Percentiles rank a stretch among this genome's conserved stretches.
These are phyloP conservation scores for Dipteronia dyeriana DNA, from an alignment of 345 rosid species.

Conservation along the genomic window DNA sequence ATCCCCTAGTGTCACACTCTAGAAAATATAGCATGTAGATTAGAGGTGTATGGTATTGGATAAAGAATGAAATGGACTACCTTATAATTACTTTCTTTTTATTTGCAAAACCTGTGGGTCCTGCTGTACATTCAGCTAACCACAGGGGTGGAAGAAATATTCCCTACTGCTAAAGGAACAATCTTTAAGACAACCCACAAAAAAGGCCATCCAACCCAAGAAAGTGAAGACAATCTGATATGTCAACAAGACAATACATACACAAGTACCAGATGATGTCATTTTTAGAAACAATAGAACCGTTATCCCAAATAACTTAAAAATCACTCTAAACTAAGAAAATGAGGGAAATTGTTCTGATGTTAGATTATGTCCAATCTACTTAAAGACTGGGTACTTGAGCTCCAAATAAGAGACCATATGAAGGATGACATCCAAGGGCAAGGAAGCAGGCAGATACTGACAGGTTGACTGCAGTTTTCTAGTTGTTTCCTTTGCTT, in stretches of 20 bases:
- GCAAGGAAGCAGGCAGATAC: not conserved
- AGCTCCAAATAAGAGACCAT: not conserved
- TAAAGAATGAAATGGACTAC: not conserved
- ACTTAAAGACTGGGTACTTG: not conserved
- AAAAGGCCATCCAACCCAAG: not conserved
- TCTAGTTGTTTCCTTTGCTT: not conserved
- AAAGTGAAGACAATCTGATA: not conserved
- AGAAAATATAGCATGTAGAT: conserved; percentile 20
- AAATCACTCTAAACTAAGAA: not conserved
- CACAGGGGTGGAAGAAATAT: not conserved
- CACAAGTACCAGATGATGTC: not conserved
- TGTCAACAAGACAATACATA: not conserved
- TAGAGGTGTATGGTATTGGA: not conserved
- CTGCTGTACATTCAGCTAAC: not conserved
- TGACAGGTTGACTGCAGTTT: not conserved
- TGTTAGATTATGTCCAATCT: not conserved
- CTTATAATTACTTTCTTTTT: not conserved
- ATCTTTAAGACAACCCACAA: not conserved
- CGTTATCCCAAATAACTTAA: not conserved
- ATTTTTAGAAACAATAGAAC: not conserved
- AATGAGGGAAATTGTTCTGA: not conserved
- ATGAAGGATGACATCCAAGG: not conserved
- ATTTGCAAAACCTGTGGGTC: not conserved
- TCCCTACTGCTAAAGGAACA: not conserved
- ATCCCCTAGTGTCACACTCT: conserved; percentile 91